These are phyloP conservation scores for Pyracantha coccinea DNA, from an alignment of 331 rosid species.

Conservation along the genomic window DNA sequence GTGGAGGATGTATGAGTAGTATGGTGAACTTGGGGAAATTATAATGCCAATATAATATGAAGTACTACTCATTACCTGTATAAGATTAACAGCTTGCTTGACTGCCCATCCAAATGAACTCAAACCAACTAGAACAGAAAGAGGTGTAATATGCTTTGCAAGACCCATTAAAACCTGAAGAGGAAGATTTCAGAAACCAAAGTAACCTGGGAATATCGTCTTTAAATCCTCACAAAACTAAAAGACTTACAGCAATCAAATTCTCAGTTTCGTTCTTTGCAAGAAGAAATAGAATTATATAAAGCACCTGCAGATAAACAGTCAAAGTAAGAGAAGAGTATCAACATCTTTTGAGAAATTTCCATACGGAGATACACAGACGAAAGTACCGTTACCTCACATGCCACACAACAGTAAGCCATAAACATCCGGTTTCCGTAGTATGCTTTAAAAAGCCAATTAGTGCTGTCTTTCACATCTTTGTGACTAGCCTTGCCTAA, in stretches of 20 bases:
- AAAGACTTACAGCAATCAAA: slow-evolving; percentile 57
- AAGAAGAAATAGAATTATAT: slow-evolving; percentile 63
- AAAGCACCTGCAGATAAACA: slow-evolving; percentile 64
- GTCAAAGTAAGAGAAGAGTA: slow-evolving; percentile 9
- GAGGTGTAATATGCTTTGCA: slow-evolving; percentile 32
- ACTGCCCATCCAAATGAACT: slow-evolving; percentile 89
- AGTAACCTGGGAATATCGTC: slow-evolving; percentile 7
- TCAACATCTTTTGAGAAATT: neutral
- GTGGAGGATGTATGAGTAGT: neutral
- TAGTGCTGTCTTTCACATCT: slow-evolving; percentile 95
- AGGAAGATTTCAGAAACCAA: slow-evolving; percentile 15
- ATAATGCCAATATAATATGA: neutral
- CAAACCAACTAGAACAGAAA: slow-evolving; percentile 45
- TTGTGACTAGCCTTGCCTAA: slow-evolving; percentile 89
- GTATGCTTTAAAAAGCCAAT: slow-evolving; percentile 82
- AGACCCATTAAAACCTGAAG: slow-evolving; percentile 55
- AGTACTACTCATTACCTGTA: slow-evolving; percentile 49
- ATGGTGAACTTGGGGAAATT: neutral
- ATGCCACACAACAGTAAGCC: slow-evolving; percentile 93
- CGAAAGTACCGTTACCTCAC: slow-evolving; percentile 53
- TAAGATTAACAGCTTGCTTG: slow-evolving; percentile 75
- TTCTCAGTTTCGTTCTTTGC: slow-evolving; percentile 54
- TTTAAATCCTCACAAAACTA: neutral
- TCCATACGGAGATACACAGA: neutral
- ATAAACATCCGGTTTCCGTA: slow-evolving; percentile 91